Evolutionary conservation across 1,284 basidiomycete species (phyloP), one percentile per base, ranked within the genome.

Genomic region (Rhodotorula sp.): DNA sequence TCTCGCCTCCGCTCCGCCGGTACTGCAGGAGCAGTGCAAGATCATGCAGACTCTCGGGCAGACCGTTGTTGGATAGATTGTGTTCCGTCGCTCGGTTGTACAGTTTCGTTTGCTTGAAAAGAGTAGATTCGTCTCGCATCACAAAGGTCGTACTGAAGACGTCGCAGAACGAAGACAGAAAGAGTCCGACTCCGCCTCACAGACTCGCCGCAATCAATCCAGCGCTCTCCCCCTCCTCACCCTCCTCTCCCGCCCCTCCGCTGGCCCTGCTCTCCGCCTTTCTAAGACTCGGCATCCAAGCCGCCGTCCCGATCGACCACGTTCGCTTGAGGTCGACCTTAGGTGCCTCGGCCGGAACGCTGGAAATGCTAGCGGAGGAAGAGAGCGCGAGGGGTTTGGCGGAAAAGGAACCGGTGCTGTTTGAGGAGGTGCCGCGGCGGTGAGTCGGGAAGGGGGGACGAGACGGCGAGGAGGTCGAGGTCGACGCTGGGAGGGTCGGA

Each of bases 261-360:
- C 48, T 49, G 10, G 22, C 48, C 34, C 34, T 44, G 19, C 10
- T 7, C 20, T 15, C 57, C n/a, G 19, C 59, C 27, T 15, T 49
- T 32, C 59, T 36, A 34, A 2, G 46, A 39, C 51, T 61, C 29
- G 60, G 60, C 9, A 61, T 61, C 60, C 60, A 61, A 44, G 39
- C 39, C 39, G 39, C 39, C 34, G 60, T 53, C 39, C 60, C 60
- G 34, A 61, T 46, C 20, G 60, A 61, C 60, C 60, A 61, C 15
- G 49, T 61, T 29, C 60, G 15, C 51, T 46, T 29, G n/a, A 61
- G 60, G 22, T 61, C 60, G 13, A 61, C 51, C 51, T 53, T 61
- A 11, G 60, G 60, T 27, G 60, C 51, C 36, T 39, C 27, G 20
- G 34, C 17, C 1, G 27, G 20, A 10, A 20, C 22, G 30, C 46